Evolutionary conservation across 2,329 filamentous ascomycete genomes (phyloP).

Genomic region (Neocucurbitaria cava): DNA sequence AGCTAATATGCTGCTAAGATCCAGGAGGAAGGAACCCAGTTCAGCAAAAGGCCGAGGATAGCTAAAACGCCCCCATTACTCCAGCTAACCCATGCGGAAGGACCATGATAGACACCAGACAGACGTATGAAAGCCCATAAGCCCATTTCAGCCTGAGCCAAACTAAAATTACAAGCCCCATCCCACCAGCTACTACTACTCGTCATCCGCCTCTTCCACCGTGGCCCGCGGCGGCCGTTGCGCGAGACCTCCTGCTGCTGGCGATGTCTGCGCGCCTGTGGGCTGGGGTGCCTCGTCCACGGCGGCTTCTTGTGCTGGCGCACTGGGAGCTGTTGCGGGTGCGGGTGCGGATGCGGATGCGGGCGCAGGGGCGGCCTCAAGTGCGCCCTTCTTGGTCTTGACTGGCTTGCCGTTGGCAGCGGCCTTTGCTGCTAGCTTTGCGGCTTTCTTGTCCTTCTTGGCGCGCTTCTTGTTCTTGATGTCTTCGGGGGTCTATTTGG

Average conservation of each 20-base stretch:
- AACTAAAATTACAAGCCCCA: background rate
- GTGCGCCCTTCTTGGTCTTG: constrained; percentile 45
- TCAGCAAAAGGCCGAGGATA: too few species aligned
- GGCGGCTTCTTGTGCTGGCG: constrained; percentile 12
- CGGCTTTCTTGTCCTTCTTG: constrained; percentile 48
- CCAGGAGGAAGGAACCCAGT: background rate
- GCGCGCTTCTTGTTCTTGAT: constrained; percentile 54
- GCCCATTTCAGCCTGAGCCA: background rate
- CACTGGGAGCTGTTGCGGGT: constrained; percentile 26
- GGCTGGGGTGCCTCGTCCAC: constrained; percentile 36
- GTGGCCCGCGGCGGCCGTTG: constrained; percentile 43
- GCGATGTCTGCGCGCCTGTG: constrained; percentile 35
- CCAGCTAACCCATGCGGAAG: constrained; percentile 14
- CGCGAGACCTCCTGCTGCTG: constrained; percentile 24
- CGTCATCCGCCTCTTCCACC: constrained; percentile 49
- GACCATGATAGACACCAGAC: background rate
- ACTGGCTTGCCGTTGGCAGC: constrained; percentile 36
- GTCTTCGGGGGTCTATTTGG: constrained; percentile 48
- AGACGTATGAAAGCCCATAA: too few species aligned
- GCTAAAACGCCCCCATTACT: constrained; percentile 7
- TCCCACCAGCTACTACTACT: constrained; percentile 13
- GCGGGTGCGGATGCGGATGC: too few species aligned
- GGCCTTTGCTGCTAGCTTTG: constrained; percentile 40
- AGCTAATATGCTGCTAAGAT: background rate
- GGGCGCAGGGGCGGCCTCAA: too few species aligned